These are phyloP conservation scores for Beauveria australis DNA, from an alignment of 2,329 filamentous ascomycete species.

Conservation along the genomic window DNA sequence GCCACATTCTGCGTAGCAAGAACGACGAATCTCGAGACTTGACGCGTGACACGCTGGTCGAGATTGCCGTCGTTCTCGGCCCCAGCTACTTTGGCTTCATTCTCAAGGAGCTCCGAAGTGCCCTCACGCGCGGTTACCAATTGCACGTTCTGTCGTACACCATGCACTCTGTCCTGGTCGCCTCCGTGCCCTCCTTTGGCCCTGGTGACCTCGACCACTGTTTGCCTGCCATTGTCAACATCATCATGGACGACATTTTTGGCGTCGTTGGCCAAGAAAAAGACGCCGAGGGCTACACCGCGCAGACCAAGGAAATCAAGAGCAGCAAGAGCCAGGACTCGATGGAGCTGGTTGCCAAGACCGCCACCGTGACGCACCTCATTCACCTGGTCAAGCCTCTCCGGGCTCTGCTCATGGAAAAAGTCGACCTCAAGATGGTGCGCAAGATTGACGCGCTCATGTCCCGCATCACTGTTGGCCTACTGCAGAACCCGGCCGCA, in stretches of 20 bases:
- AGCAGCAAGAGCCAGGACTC: slow-evolving; percentile 97
- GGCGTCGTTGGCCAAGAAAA: slow-evolving; percentile 90
- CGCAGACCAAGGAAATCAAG: slow-evolving; percentile 95
- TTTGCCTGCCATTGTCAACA: slow-evolving; percentile 63
- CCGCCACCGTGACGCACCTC: slow-evolving; percentile 65
- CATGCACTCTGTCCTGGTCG: slow-evolving; percentile 81
- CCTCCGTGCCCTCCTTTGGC: slow-evolving; percentile 61
- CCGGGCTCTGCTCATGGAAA: slow-evolving; percentile 71
- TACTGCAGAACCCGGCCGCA: slow-evolving; percentile 73
- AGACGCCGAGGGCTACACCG: slow-evolving; percentile 90
- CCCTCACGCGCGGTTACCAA: slow-evolving; percentile 80
- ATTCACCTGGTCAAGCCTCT: slow-evolving; percentile 71
- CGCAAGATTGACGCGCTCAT: slow-evolving; percentile 88
- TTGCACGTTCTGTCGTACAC: slow-evolving; percentile 93
- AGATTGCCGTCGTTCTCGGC: slow-evolving; percentile 75
- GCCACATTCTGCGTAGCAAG: slow-evolving; percentile 84
- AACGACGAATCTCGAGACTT: slow-evolving; percentile 84
- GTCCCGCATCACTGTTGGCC: slow-evolving; percentile 70
- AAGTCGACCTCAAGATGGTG: slow-evolving; percentile 72
- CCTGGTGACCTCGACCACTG: slow-evolving; percentile 89
- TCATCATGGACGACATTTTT: slow-evolving; percentile 97
- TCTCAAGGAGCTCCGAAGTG: slow-evolving; percentile 79
- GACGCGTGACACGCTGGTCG: slow-evolving; percentile 77
- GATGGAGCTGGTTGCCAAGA: slow-evolving; percentile 85
- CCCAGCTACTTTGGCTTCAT: slow-evolving; percentile 82